Evolutionary conservation across 164 flowering plant genomes (phyloP).

Genomic region (Nymphaea thermarum): DNA sequence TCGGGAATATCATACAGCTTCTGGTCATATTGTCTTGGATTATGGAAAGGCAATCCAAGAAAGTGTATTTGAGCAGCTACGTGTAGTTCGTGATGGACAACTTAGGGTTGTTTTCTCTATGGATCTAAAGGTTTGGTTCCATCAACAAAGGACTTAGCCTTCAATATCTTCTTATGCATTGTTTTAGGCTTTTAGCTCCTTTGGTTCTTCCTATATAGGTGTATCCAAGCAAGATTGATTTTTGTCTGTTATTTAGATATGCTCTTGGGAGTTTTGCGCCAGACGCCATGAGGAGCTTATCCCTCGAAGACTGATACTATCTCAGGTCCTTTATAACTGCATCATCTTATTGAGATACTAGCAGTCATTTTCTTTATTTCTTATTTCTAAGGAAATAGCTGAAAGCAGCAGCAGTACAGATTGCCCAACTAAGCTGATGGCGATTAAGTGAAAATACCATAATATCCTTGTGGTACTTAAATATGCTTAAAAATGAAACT

Average conservation of each 20-base stretch:
- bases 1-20: constrained; percentile 69
- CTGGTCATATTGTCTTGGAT: constrained; percentile 93
- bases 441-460: too few relatives aligned
- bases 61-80: constrained; percentile 97
- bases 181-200: neutral
- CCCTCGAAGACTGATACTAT: constrained; percentile 73
- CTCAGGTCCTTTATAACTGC: constrained; percentile 44
- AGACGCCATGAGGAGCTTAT: constrained; percentile 98
- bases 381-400: too few relatives aligned
- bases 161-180: neutral
- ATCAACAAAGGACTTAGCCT: neutral
- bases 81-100: constrained; percentile 98
- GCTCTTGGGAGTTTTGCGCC: constrained; percentile 99
- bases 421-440: too few relatives aligned
- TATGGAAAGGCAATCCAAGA: constrained; percentile 99
- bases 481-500: too few relatives aligned
- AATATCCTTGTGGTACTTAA: too few relatives aligned
- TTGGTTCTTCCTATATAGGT: neutral
- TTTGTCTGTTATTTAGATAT: constrained; percentile 38
- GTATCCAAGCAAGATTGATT: too few relatives aligned
- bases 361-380: neutral
- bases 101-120: constrained; percentile 90
- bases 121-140: constrained; percentile 64
- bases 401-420: too few relatives aligned
- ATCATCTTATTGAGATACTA: too few relatives aligned